Base-by-base conservation (phyloP, 2,329 filamentous ascomycete genomes). In the Trematosphaeria pertusa region DNA sequence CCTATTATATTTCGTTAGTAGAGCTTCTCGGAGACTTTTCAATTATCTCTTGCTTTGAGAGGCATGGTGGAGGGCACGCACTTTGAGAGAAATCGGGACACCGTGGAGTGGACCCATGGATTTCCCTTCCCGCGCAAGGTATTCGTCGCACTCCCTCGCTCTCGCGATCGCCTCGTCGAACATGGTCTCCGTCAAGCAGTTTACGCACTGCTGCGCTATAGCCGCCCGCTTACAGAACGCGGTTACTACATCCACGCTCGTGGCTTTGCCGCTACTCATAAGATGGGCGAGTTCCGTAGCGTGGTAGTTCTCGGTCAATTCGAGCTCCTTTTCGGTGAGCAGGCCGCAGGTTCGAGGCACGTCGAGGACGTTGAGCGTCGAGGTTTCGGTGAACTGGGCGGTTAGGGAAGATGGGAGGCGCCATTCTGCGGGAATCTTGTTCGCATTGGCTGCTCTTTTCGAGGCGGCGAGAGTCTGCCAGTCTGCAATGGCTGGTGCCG, bases 181-280 rank as follows among this genome's bases (percentile, higher is more conserved):
- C 54, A 75, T 65, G 11, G 75, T 73, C 52, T 78, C 75, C 2
- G 74, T 76, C 8, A 75, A 43, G 43, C 73, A 76, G 43, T 68
- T 73, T 11, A 82, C 80, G 15, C 84, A 67, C 58, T 86, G 84
- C 44, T 87, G 83, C 1, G 84, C 83, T 33, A 81, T 73, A 0
- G 77, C 74, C 1, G 78, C 77, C 5, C 78, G 70, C 56, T 80
- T 80, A 52, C 76, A 78, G 55, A 80, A 87, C 0, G 81, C 83
- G 11, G 64, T 70, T 1, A 75, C 71, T 1, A 84, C 81, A 12
- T 81, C 74, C 9, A 63, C 51, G 26, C 63, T 68, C 18, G 30
- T 70, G 0, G 64, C 38, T 3, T 63, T 37, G 1, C 63, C 52
- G 1, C 36, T 48, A 2, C 31, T 31, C 57, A 73, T 65, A 40